Evolutionary conservation across 2,329 filamentous ascomycete genomes (phyloP), one percentile per base, ranked within the genome.

Genomic region (Zasmidium cellare): DNA sequence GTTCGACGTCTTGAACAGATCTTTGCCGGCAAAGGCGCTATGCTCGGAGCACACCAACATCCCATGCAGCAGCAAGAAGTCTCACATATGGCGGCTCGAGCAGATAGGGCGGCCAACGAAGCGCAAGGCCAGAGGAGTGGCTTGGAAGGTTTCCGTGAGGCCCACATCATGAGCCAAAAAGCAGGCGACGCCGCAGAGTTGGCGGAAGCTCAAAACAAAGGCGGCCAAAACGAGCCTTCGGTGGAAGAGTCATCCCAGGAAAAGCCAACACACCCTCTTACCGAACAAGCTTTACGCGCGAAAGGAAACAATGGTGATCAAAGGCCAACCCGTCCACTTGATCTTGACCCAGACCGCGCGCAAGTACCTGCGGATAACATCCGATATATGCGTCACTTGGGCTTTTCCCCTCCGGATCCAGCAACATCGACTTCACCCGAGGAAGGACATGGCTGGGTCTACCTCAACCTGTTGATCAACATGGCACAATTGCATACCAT

Each of bases 401-500:
- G 88, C 11, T 79, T 91, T 62, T 80, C 84, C 0, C 85, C 86
- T 0, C 85, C 85, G 0, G 80, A 87, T 49, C 76, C 76, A 9
- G 75, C 77, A 1, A 76, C 77, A 16, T 77, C 75, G 18, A 67
- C 76, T 1, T 80, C 85, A 52, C 82, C 85, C 11, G 80, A 82
- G 14, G 81, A 86, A 0, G 86, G 88, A 55, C 86, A 91, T 23
- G 89, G 89, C 3, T 94, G 90, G 90, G 85, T 93, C 0, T 93
- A 92, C 66, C 76, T 94, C 6, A 94, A 94, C 65, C 76, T 96
- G 1, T 79, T 96, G 1, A 87, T 87, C 69, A 92, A 88, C 68
- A 83, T 96, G 79, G 91, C 91, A 0, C 91, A 96, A 73, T 77
- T 96, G 18, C 91, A 96, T 67, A 93, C 92, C 0, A 82, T 94